A percentile compares a stretch with the other conserved stretches of the same genome.
Evolutionary conservation across 139 green algal genomes (phyloP).

Genomic region (Chlorella sp.): DNA sequence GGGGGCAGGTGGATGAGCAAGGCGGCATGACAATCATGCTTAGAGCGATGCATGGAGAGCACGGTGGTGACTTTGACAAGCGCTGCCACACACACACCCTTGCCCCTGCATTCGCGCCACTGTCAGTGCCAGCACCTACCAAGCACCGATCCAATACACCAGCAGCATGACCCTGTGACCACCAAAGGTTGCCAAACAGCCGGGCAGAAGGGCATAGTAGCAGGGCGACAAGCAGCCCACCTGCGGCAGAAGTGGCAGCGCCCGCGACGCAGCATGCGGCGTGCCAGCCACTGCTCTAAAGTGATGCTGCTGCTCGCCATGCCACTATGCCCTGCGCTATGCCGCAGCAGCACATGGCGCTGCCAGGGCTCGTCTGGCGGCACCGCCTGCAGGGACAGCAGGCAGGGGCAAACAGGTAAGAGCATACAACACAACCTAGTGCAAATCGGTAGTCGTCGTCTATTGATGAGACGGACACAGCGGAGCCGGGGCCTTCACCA

Average conservation of each 20-base stretch:
- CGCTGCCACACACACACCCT: background rate
- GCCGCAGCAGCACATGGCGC: slow-evolving; percentile 17
- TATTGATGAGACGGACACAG: too few species aligned
- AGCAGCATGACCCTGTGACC: background rate
- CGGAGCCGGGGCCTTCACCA: background rate
- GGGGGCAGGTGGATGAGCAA: background rate
- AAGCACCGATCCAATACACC: background rate
- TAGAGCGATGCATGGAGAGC: background rate
- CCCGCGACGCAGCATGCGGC: background rate
- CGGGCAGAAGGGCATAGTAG: too few species aligned
- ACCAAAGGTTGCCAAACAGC: background rate
- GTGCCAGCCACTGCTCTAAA: slow-evolving; percentile 3
- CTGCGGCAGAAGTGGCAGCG: slow-evolving; percentile 32
- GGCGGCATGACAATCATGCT: background rate
- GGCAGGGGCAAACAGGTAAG: background rate
- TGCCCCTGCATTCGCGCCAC: background rate
- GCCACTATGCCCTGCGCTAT: too few species aligned
- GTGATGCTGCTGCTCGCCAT: background rate
- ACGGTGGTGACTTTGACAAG: background rate
- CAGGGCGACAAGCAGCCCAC: background rate
- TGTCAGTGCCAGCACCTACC: too few species aligned
- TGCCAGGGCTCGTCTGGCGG: slow-evolving; percentile 7
- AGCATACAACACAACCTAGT: background rate
- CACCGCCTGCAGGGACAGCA: background rate
- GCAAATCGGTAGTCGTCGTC: too few species aligned